Evolutionary conservation across 768 basidiomycete species (phyloP).

Genomic region (Lyophyllum semitale): DNA sequence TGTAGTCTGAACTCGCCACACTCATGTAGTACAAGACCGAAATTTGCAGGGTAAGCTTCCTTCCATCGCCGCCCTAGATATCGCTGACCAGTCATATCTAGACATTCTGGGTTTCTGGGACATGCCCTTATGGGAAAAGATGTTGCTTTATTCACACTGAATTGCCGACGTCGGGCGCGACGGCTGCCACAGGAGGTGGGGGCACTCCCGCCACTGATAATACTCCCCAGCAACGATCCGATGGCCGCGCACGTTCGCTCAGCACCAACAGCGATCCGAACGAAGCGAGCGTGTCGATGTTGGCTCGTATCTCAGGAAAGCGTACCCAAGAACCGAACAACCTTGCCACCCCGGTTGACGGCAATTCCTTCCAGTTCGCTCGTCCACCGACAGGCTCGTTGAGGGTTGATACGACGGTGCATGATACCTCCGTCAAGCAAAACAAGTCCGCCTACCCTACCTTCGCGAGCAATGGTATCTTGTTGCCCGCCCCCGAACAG

Average conservation of each 20-base stretch:
- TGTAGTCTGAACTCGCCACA: constrained; percentile 18
- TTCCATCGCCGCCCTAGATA: constrained; percentile 7
- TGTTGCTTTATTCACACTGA: constrained; percentile 96
- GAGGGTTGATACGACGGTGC: constrained; percentile 71
- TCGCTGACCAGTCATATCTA: constrained; percentile 29
- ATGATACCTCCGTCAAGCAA: constrained; percentile 63
- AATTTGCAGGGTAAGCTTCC: constrained; percentile 77
- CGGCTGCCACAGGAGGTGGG: constrained; percentile 44
- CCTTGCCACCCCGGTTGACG: constrained; percentile 57
- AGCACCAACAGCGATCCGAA: constrained; percentile 84
- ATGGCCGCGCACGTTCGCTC: constrained; percentile 65
- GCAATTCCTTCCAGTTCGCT: constrained; percentile 54
- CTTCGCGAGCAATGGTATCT: constrained; percentile 59
- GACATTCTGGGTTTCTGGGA: constrained; percentile 95
- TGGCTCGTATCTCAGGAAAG: constrained; percentile 75
- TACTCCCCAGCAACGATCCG: constrained; percentile 53
- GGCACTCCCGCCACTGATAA: constrained; percentile 39
- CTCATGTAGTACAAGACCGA: constrained; percentile 79
- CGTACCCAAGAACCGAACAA: constrained; percentile 52
- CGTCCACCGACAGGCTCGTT: constrained; percentile 71
- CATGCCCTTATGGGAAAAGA: constrained; percentile 89
- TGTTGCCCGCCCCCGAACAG: constrained; percentile 61
- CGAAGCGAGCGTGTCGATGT: constrained; percentile 66
- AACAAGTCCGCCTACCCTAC: constrained; percentile 88
- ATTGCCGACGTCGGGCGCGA: constrained; percentile 63